phyloP scores from a whole-genome alignment of 495 filamentous ascomycete species.

The Tuber magnatum region DNA sequence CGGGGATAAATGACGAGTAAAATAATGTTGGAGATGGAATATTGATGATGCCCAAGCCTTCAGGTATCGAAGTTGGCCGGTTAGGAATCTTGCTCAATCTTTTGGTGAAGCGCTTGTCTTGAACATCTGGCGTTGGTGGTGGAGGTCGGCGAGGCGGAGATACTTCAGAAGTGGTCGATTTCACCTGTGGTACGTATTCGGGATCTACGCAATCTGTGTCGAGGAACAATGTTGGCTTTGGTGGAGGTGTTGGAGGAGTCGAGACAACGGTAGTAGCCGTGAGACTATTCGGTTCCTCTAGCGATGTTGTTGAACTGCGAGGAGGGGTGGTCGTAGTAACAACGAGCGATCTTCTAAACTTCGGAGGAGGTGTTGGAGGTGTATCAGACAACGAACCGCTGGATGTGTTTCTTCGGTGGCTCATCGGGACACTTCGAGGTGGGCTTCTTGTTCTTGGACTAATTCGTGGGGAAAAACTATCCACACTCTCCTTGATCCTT shows the following conservation, averaged over 20 bases:
- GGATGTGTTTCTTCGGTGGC: slow-evolving; percentile 24
- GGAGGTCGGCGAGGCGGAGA: slow-evolving; percentile 29
- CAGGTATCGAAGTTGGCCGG: slow-evolving; percentile 19
- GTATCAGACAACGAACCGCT: slow-evolving; percentile 21
- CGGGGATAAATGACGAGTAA: slow-evolving; percentile 25
- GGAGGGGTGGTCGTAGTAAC: slow-evolving; percentile 34
- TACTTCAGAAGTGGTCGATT: slow-evolving; percentile 7
- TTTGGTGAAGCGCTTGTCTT: slow-evolving; percentile 20
- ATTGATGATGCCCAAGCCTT: slow-evolving; percentile 33
- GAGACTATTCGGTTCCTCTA: slow-evolving; percentile 29
- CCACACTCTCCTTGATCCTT: slow-evolving; percentile 18
- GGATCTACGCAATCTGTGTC: slow-evolving; percentile 25
- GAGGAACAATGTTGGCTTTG: slow-evolving; percentile 42
- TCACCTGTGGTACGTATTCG: slow-evolving; percentile 17
- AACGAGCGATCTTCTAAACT: slow-evolving; percentile 28
- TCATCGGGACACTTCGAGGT: slow-evolving; percentile 30
- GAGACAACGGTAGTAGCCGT: slow-evolving; percentile 21
- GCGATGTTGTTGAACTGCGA: slow-evolving; percentile 37
- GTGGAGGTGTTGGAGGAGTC: slow-evolving; percentile 38
- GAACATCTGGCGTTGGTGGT: slow-evolving; percentile 19
- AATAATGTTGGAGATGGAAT: slow-evolving; percentile 39
- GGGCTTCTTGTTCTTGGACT: slow-evolving; percentile 28
- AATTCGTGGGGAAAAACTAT: slow-evolving; percentile 4
- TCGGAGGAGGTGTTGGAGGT: slow-evolving; percentile 17
- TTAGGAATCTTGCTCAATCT: slow-evolving; percentile 17